Evolutionary conservation across 2,329 filamentous ascomycete species (phyloP).

Genomic region (Diaporthe velutina): DNA sequence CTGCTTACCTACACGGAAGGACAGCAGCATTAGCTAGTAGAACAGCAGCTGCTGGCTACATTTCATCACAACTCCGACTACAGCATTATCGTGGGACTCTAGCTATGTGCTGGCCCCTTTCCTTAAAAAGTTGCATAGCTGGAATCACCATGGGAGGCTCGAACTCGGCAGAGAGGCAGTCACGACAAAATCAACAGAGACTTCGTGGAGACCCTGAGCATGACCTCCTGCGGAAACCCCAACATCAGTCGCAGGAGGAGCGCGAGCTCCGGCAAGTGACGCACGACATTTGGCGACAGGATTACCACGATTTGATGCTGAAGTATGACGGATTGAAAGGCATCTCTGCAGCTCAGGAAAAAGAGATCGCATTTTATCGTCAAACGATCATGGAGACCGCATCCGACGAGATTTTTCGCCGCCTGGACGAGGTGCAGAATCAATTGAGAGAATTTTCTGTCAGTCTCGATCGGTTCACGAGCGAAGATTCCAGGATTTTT

Average conservation of each 20-base stretch:
- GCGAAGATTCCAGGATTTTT: background rate
- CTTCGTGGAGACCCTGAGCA: background rate
- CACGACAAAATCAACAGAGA: background rate
- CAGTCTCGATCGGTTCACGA: background rate
- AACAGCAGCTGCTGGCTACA: background rate
- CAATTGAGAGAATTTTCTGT: background rate
- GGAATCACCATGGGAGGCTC: background rate
- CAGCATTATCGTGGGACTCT: background rate
- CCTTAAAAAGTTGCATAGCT: too few relatives aligned
- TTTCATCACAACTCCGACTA: background rate
- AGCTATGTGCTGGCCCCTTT: background rate
- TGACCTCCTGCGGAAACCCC: background rate
- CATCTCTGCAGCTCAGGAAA: background rate
- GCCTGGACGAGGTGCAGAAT: background rate
- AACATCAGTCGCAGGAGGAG: background rate
- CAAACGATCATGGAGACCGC: background rate
- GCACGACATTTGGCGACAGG: background rate
- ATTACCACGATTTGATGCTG: background rate
- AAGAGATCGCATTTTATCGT: background rate
- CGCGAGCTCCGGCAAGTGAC: background rate
- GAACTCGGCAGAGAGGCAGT: too few relatives aligned
- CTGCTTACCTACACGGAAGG: background rate
- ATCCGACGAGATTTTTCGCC: background rate
- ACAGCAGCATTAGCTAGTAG: too few relatives aligned
- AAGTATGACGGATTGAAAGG: background rate